Evolutionary conservation across 441 rosid genomes (phyloP).

Genomic region (Pelargonium australe): DNA sequence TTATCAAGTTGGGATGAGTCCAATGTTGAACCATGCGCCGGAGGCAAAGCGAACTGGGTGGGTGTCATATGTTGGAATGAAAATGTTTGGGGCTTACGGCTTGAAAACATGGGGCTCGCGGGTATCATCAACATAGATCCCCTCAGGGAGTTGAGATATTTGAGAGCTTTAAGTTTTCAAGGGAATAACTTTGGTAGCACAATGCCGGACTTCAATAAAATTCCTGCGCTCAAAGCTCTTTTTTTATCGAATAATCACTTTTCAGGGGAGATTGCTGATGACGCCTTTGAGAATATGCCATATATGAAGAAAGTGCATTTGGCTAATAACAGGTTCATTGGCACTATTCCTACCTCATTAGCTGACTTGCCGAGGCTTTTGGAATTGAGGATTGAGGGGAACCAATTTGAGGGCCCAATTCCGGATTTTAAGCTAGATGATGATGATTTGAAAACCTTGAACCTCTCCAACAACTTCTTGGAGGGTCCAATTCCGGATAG

Average conservation of each 20-base stretch:
- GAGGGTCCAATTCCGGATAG: constrained; percentile 70
- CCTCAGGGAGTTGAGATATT: constrained; percentile 33
- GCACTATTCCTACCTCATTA: constrained; percentile 53
- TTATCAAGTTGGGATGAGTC: constrained; percentile 44
- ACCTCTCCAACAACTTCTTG: constrained; percentile 62
- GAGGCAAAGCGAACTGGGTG: constrained; percentile 42
- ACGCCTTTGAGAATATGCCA: constrained; percentile 59
- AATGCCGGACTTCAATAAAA: constrained; percentile 51
- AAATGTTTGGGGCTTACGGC: constrained; percentile 55
- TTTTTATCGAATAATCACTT: constrained; percentile 64
- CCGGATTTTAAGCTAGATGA: constrained; percentile 46
- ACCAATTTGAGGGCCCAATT: constrained; percentile 49
- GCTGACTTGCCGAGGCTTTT: constrained; percentile 43
- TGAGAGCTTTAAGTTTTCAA: constrained; percentile 69
- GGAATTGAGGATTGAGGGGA: constrained; percentile 63
- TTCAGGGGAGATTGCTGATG: constrained; percentile 52
- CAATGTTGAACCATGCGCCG: constrained; percentile 35
- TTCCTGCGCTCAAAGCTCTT: constrained; percentile 47
- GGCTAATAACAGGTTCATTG: constrained; percentile 56
- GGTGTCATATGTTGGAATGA: constrained; percentile 53
- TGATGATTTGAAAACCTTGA: constrained; percentile 30
- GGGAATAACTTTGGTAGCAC: constrained; percentile 56
- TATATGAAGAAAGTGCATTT: constrained; percentile 57
- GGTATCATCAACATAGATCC: constrained; percentile 50
- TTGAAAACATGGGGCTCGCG: constrained; percentile 53